A percentile compares a stretch with the other conserved stretches of the same genome.
Conservation (phyloP, 1,284 basidiomycete genomes). For the Phylloporus gajari region DNA sequence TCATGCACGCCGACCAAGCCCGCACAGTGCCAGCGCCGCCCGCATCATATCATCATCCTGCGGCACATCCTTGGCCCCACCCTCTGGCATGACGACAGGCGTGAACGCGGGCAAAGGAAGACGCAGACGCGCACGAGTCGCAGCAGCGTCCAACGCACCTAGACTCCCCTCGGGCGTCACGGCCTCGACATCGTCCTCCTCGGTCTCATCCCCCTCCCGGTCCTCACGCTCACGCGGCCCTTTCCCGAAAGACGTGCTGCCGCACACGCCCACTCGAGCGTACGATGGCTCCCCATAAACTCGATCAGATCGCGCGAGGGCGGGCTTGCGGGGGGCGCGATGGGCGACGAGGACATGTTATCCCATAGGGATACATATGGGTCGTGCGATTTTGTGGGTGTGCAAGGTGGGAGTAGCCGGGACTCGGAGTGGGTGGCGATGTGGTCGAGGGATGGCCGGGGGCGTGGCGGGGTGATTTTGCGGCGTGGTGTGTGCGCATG, state of each 20-base stretch:
- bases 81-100: background rate
- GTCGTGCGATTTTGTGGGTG: slow-evolving; percentile 52
- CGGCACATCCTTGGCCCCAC: slow-evolving; percentile 33
- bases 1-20: slow-evolving; percentile 55
- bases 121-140: slow-evolving; percentile 10
- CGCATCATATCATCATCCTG: slow-evolving; percentile 72
- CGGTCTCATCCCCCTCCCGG: slow-evolving; percentile 42
- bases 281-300: slow-evolving; percentile 59
- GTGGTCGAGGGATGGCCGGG: slow-evolving; percentile 63
- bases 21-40: slow-evolving; percentile 69
- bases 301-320: slow-evolving; percentile 60
- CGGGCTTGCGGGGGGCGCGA: slow-evolving; percentile 61
- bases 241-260: slow-evolving; percentile 55
- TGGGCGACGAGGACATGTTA: slow-evolving; percentile 76
- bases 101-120: slow-evolving; percentile 10
- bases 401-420: slow-evolving; percentile 55
- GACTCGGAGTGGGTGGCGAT: slow-evolving; percentile 69
- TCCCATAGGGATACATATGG: slow-evolving; percentile 64
- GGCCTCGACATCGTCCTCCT: slow-evolving; percentile 52
- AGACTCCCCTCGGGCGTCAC: slow-evolving; percentile 53
- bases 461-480: slow-evolving; percentile 41
- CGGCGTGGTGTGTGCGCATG: slow-evolving; percentile 36
- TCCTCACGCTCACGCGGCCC: slow-evolving; percentile 14
- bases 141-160: slow-evolving; percentile 16
- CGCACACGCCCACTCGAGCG: slow-evolving; percentile 80